Evolutionary conservation across 805 yeast species (phyloP), one percentile per base, ranked within the genome.

Genomic region (Ogataea kodamae): DNA sequence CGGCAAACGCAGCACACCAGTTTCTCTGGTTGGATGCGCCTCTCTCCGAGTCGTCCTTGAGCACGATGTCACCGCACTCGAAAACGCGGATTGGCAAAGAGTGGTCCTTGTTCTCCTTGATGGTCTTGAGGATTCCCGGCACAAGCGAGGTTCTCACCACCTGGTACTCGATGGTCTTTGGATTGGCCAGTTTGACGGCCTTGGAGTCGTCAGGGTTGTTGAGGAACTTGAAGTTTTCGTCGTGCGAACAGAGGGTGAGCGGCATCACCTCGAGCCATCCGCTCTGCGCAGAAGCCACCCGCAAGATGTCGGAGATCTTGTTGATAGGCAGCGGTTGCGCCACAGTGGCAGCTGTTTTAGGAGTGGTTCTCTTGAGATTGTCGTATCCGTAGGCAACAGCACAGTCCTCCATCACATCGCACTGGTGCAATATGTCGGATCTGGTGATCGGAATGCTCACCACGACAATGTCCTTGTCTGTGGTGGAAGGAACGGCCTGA

Each of bases 381-480:
- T 89, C 83, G 71, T 82, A 92, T 38, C 98, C 99, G 57, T 87
- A 92, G 18, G 87, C 94, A 55, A 92, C 82, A 29, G 96, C 98
- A 30, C 90, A 96, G 62, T 92, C 99, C 64, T 92, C 99, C 95
- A 92, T 85, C 48, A 92, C 81, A 64, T 92, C 99, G 72, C 97
- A 90, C 59, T 87, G 95, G 63, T 92, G 99, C 54, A 92, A 71
- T 43, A 92, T 75, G 63, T 92, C 99, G 8, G 97, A 80, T 69
- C 99, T 83, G 22, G 98, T 92, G 53, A 86, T 81, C 44, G 99
- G 99, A 40, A 92, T 76, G 22, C 64, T 57, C 37, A 88, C 89
- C 33, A 77, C 76, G 31, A 85, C 55, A 23, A 74, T 55, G 43
- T 77, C 68, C 6, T 63, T 50, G 45, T 74, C 70, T 1, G 57